Percentiles rank a stretch among this genome's conserved stretches.
These are phyloP conservation scores for Saitozyma sp. DNA, from an alignment of 768 basidiomycete genomes.

Conservation along the genomic window DNA sequence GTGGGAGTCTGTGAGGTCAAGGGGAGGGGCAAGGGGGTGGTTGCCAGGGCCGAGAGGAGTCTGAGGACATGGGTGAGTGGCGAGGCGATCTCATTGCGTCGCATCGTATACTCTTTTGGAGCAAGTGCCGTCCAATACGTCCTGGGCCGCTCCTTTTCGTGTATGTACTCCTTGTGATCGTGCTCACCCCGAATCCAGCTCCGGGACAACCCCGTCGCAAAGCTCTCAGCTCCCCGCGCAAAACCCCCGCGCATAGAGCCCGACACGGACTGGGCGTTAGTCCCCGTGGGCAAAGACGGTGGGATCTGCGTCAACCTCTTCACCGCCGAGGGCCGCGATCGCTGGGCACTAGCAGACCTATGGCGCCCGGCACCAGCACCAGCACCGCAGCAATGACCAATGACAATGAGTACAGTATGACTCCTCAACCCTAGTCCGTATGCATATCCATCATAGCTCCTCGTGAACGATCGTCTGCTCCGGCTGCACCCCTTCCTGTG, in stretches of 20 bases:
- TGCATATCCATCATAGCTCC: constrained; percentile 12
- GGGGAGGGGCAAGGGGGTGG: constrained; percentile 46
- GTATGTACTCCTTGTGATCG: background rate
- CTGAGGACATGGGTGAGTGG: constrained; percentile 43
- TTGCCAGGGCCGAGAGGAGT: constrained; percentile 40
- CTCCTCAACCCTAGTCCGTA: background rate
- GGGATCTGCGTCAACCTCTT: constrained; percentile 42
- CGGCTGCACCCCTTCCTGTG: background rate
- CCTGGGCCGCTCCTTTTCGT: background rate
- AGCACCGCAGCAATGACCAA: constrained; percentile 2
- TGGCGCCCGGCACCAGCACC: constrained; percentile 20
- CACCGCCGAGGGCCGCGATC: constrained; percentile 40
- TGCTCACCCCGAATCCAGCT: constrained; percentile 5
- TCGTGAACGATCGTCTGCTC: constrained; percentile 16
- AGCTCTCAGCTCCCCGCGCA: constrained; percentile 6
- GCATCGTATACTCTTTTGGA: background rate
- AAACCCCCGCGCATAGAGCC: constrained; percentile 23
- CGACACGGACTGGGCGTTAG: constrained; percentile 38
- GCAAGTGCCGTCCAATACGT: background rate
- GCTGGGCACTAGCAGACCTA: constrained; percentile 39
- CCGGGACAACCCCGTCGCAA: constrained; percentile 11
- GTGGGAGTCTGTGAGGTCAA: constrained; percentile 36
- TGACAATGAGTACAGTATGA: background rate
- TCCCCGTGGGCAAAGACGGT: constrained; percentile 18
- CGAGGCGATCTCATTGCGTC: background rate